phyloP scores from a whole-genome alignment of 495 filamentous ascomycete species.

The Mytilinidion resinicola region DNA sequence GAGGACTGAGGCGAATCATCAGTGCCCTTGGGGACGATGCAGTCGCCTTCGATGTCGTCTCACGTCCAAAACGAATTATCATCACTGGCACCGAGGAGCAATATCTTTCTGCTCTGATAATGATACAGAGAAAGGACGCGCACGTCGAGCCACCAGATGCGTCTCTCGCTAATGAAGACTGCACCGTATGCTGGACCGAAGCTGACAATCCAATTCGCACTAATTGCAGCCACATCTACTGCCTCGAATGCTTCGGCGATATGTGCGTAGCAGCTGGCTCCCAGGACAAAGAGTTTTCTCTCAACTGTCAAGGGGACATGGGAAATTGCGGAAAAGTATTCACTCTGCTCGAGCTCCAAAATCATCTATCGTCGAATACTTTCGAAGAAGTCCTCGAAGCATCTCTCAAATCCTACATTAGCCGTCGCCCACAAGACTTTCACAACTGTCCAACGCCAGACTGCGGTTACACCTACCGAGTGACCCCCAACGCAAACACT shows the following conservation, averaged over 20 bases:
- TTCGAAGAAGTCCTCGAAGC: not conserved
- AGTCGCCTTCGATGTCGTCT: slow-evolving; percentile 31
- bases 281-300: slow-evolving; percentile 1
- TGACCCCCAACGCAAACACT: not conserved
- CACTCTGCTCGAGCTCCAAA: not conserved
- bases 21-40: slow-evolving; percentile 33
- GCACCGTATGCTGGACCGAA: slow-evolving; percentile 40
- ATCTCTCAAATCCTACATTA: slow-evolving; percentile 5
- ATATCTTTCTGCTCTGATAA: not conserved
- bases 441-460: slow-evolving; percentile 14
- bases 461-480: slow-evolving; percentile 8
- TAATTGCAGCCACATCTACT: slow-evolving; percentile 42
- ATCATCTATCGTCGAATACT: not conserved
- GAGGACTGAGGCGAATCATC: slow-evolving; percentile 38
- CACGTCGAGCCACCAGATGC: not conserved
- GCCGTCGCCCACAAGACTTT: not conserved
- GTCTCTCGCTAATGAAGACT: slow-evolving; percentile 24
- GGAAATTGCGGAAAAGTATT: not conserved
- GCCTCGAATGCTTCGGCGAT: slow-evolving; percentile 28
- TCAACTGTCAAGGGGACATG: slow-evolving; percentile 2
- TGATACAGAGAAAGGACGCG: not conserved
- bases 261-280: slow-evolving; percentile 2
- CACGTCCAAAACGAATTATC: slow-evolving; percentile 20
- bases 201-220: slow-evolving; percentile 37
- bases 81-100: slow-evolving; percentile 22